phyloP scores from a whole-genome alignment of 208 protist species.

The Lotmaria passim region DNA sequence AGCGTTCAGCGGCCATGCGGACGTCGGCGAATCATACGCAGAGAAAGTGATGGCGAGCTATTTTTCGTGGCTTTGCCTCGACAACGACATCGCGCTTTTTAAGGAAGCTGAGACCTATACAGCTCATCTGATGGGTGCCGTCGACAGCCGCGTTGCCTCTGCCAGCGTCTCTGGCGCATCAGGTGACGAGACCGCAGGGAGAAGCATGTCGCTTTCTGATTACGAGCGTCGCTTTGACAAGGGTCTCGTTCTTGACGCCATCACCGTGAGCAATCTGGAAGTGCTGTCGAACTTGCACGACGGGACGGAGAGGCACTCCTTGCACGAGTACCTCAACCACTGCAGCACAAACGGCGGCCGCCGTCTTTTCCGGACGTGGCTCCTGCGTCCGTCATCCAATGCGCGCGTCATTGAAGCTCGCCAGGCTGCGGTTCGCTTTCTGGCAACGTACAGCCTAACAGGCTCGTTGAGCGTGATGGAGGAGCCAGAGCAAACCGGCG shows the following conservation, averaged over 20 bases:
- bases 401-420: slow-evolving; percentile 60
- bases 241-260: slow-evolving; percentile 76
- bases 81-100: slow-evolving; percentile 48
- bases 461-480: slow-evolving; percentile 20
- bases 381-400: slow-evolving; percentile 76
- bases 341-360: slow-evolving; percentile 82
- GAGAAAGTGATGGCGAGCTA: slow-evolving; percentile 51
- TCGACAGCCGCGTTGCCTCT: not conserved
- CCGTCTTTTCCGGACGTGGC: slow-evolving; percentile 81
- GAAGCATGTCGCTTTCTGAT: slow-evolving; percentile 30
- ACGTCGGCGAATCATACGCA: slow-evolving; percentile 8
- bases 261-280: slow-evolving; percentile 79
- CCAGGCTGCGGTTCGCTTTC: slow-evolving; percentile 69
- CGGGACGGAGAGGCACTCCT: slow-evolving; percentile 64
- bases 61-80: slow-evolving; percentile 50
- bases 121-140: slow-evolving; percentile 37
- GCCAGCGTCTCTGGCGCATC: not conserved
- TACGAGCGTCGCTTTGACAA: slow-evolving; percentile 63
- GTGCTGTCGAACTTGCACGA: slow-evolving; percentile 84
- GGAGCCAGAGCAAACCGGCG: slow-evolving; percentile 15
- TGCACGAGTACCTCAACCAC: slow-evolving; percentile 69
- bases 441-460: slow-evolving; percentile 35
- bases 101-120: slow-evolving; percentile 53
- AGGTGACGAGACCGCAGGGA: no score
- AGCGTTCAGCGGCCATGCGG: not conserved